Percentiles rank a stretch among this genome's conserved stretches.
phyloP scores from a whole-genome alignment of 495 filamentous ascomycete genomes.

The Extremus antarcticus region DNA sequence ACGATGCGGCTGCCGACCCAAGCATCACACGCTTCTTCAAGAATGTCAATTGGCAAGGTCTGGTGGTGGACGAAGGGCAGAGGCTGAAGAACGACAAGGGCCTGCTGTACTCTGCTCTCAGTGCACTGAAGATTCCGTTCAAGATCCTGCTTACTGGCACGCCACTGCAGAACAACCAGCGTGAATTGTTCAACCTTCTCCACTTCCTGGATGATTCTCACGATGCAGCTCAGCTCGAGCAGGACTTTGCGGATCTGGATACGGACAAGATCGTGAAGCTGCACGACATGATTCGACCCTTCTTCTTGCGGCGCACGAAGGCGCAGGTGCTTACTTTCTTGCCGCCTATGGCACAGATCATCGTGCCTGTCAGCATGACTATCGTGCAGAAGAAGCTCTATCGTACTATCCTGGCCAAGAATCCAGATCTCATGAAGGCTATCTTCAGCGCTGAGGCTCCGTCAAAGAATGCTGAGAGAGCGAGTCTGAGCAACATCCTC shows the following conservation, averaged over 20 bases:
- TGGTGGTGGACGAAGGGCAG: constrained; percentile 94
- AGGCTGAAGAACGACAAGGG: constrained; percentile 89
- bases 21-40: constrained; percentile 52
- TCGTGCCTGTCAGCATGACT: constrained; percentile 86
- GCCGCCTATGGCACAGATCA: constrained; percentile 87
- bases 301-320: constrained; percentile 77
- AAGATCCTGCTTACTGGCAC: constrained; percentile 78
- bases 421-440: constrained; percentile 75
- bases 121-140: constrained; percentile 60
- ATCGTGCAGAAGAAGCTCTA: constrained; percentile 87
- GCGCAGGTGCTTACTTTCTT: constrained; percentile 78
- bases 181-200: constrained; percentile 88
- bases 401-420: constrained; percentile 84
- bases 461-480: constrained; percentile 55
- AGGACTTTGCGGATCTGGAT: constrained; percentile 60
- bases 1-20: constrained; percentile 68
- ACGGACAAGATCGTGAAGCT: constrained; percentile 69
- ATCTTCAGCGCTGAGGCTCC: constrained; percentile 54
- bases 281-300: constrained; percentile 76
- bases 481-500: constrained; percentile 81
- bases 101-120: constrained; percentile 63
- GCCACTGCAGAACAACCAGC: constrained; percentile 87
- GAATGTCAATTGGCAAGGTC: constrained; percentile 66
- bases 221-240: constrained; percentile 61
- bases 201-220: constrained; percentile 73